phyloP scores from a whole-genome alignment of 495 filamentous ascomycete species.

The Paragyromitra xinjiangensis region DNA sequence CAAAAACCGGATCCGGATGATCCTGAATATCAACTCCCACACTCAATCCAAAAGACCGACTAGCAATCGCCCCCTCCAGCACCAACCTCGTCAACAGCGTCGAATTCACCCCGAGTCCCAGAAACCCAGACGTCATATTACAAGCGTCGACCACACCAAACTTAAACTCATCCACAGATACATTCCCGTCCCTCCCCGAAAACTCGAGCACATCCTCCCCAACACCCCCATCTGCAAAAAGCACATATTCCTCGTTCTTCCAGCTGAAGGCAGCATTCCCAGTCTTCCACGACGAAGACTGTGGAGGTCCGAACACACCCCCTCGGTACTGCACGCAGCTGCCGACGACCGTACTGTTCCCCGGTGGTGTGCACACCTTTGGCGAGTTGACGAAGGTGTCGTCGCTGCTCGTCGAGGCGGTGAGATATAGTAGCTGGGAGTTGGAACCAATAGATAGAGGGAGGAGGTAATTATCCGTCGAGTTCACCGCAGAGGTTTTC shows the following conservation, averaged over 20 bases:
- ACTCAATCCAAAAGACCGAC: conserved; percentile 45
- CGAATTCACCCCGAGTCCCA: conserved; percentile 45
- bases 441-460: conserved; percentile 36
- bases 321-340: conserved; percentile 46
- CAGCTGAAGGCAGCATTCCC: conserved; percentile 21
- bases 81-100: conserved; percentile 35
- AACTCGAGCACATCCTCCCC: conserved; percentile 42
- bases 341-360: conserved; percentile 1
- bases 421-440: conserved; percentile 46
- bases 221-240: conserved; percentile 42
- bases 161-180: conserved; percentile 35
- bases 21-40: conserved; percentile 53
- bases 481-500: conserved; percentile 31
- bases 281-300: conserved; percentile 30
- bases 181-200: background rate
- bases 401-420: conserved; percentile 42
- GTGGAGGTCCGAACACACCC: conserved; percentile 38
- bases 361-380: conserved; percentile 38
- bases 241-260: conserved; percentile 21
- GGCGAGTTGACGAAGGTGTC: conserved; percentile 48
- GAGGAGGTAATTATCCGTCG: conserved; percentile 49
- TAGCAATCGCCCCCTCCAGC: conserved; percentile 19
- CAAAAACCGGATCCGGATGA: conserved; percentile 32
- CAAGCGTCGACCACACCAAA: conserved; percentile 44
- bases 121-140: conserved; percentile 49